These are phyloP conservation scores for Adansonia grandidieri DNA, from an alignment of 441 rosid genomes.

Conservation along the genomic window DNA sequence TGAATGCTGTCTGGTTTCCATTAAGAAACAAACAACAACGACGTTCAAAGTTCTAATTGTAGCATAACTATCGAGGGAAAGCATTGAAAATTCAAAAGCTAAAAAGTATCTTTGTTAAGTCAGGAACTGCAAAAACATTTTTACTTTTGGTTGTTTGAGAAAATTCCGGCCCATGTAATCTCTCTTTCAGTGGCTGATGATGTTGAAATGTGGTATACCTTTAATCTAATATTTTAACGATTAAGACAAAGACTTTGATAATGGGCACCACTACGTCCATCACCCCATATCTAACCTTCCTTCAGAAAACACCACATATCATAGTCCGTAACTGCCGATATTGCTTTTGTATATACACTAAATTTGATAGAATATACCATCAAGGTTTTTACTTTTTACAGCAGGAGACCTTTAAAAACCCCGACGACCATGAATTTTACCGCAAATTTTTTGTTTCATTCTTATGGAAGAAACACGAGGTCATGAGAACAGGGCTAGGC, in stretches of 20 bases:
- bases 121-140: background rate
- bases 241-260: conserved; percentile 21
- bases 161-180: background rate
- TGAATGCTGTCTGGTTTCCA: background rate
- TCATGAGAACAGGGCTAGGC: background rate
- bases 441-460: background rate
- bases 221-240: background rate
- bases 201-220: conserved; percentile 19
- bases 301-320: background rate
- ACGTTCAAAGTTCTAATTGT: background rate
- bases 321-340: background rate
- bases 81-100: background rate
- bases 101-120: background rate
- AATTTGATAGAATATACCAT: background rate
- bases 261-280: background rate
- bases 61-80: background rate
- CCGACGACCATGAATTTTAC: background rate
- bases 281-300: background rate
- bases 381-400: background rate
- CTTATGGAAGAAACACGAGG: too few species aligned
- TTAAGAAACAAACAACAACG: background rate
- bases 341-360: background rate
- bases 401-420: too few species aligned
- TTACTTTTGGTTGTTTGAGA: background rate
- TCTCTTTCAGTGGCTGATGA: conserved; percentile 15